phyloP scores from a whole-genome alignment of 495 filamentous ascomycete genomes.

The Annulohypoxylon stygium region DNA sequence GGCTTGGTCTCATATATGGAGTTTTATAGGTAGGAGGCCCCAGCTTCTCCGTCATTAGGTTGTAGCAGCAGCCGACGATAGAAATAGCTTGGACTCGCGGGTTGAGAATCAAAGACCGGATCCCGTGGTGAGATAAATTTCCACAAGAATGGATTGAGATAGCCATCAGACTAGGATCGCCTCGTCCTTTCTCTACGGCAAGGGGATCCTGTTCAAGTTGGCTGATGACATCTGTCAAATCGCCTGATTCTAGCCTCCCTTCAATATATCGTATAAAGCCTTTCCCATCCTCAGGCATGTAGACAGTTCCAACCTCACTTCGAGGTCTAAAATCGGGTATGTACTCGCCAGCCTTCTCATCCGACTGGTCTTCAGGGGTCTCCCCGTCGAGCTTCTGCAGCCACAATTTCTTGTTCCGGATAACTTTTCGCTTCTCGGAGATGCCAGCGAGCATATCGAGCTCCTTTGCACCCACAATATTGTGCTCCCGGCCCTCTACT shows the following conservation, averaged over 20 bases:
- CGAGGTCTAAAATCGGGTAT: constrained; percentile 61
- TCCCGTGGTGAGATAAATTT: constrained; percentile 94
- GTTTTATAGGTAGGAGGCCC: constrained; percentile 88
- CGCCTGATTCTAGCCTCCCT: constrained; percentile 68
- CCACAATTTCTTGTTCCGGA: constrained; percentile 81
- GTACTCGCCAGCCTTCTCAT: constrained; percentile 56
- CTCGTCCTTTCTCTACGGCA: constrained; percentile 42
- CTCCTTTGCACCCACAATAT: constrained; percentile 84
- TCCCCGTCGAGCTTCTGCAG: constrained; percentile 61
- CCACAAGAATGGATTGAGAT: constrained; percentile 97
- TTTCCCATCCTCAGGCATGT: constrained; percentile 66
- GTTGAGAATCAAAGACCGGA: constrained; percentile 86
- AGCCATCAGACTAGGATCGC: constrained; percentile 75
- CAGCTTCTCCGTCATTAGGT: constrained; percentile 90
- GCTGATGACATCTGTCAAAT: constrained; percentile 68
- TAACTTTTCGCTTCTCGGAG: constrained; percentile 72
- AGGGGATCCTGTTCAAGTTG: constrained; percentile 54
- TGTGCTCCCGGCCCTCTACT: constrained; percentile 86
- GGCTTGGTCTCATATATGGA: constrained; percentile 71
- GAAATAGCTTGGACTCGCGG: constrained; percentile 87
- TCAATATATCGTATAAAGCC: constrained; percentile 78
- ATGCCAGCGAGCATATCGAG: constrained; percentile 84
- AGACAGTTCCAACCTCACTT: constrained; percentile 61
- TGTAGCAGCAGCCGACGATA: constrained; percentile 98
- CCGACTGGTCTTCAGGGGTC: constrained; percentile 54